phyloP scores from a whole-genome alignment of 2,329 filamentous ascomycete species.

The Grosmannia serpens region DNA sequence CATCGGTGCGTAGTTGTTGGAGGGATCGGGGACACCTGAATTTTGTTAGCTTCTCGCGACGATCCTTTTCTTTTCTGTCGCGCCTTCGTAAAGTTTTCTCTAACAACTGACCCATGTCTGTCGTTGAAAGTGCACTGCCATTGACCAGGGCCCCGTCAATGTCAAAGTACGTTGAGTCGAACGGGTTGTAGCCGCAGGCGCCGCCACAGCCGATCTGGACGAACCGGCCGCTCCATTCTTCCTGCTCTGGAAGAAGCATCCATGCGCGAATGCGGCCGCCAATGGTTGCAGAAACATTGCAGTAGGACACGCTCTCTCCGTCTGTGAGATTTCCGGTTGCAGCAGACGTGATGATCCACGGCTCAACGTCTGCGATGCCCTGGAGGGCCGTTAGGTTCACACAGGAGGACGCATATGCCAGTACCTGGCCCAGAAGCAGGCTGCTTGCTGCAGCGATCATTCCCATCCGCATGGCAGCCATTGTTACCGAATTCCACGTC shows the following conservation, averaged over 20 bases:
- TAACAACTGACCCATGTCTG: not conserved
- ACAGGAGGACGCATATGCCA: not conserved
- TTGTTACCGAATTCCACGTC: not conserved
- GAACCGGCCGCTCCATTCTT: constrained; percentile 22
- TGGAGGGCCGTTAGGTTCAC: not conserved
- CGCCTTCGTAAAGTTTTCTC: too few species aligned
- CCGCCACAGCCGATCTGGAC: constrained; percentile 26
- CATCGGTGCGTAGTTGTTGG: not conserved
- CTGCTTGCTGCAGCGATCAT: not conserved
- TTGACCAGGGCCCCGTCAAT: not conserved
- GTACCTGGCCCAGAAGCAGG: not conserved
- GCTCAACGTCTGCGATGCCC: not conserved
- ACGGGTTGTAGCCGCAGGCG: constrained; percentile 17
- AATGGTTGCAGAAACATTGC: not conserved
- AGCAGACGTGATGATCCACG: not conserved
- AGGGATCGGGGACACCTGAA: not conserved
- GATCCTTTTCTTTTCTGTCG: too few species aligned
- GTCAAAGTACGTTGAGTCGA: not conserved
- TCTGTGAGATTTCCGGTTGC: not conserved
- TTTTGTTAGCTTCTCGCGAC: not conserved
- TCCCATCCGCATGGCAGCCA: not conserved
- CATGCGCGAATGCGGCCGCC: not conserved
- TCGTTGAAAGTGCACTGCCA: not conserved
- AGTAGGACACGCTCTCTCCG: not conserved
- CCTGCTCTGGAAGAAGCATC: not conserved